Conservation (phyloP, 2,329 filamentous ascomycete species). For the Exophiala viscosa region DNA sequence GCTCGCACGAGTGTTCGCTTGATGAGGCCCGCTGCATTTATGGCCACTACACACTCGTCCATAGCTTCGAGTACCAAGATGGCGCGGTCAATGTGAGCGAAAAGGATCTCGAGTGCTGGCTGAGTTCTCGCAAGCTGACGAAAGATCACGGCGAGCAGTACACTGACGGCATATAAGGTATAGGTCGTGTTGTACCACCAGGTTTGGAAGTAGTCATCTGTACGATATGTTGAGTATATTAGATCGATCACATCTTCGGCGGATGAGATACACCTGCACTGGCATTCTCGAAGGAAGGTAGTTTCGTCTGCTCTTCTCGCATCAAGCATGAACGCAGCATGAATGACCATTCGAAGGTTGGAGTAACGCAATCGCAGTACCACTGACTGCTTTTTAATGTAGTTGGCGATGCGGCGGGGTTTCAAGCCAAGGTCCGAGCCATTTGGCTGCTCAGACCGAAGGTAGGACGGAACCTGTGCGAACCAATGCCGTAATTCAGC, state of each 20-base stretch:
- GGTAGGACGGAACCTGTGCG: constrained; percentile 35
- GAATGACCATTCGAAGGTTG: constrained; percentile 41
- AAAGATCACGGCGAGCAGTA: constrained; percentile 33
- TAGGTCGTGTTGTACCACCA: constrained; percentile 47
- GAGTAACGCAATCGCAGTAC: constrained; percentile 40
- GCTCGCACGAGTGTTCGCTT: constrained; percentile 14
- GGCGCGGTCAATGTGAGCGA: constrained; percentile 36
- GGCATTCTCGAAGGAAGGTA: constrained; percentile 30
- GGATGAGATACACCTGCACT: constrained; percentile 33
- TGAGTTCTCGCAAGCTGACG: constrained; percentile 36
- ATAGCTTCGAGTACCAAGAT: constrained; percentile 41
- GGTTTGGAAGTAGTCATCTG: constrained; percentile 41
- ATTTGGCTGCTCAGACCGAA: constrained; percentile 27
- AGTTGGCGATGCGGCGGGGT: constrained; percentile 34
- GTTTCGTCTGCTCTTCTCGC: constrained; percentile 30
- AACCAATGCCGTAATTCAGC: constrained; percentile 34
- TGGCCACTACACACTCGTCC: constrained; percentile 41
- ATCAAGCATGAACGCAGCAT: constrained; percentile 31
- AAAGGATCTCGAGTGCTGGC: constrained; percentile 30
- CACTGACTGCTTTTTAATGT: constrained; percentile 35
- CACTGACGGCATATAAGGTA: constrained; percentile 36
- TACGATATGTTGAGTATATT: constrained; percentile 38
- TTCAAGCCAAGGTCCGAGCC: constrained; percentile 33
- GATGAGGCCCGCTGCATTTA: constrained; percentile 31
- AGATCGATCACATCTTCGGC: constrained; percentile 40